phyloP scores from a whole-genome alignment of 768 basidiomycete genomes.

The Lactarius sp. region DNA sequence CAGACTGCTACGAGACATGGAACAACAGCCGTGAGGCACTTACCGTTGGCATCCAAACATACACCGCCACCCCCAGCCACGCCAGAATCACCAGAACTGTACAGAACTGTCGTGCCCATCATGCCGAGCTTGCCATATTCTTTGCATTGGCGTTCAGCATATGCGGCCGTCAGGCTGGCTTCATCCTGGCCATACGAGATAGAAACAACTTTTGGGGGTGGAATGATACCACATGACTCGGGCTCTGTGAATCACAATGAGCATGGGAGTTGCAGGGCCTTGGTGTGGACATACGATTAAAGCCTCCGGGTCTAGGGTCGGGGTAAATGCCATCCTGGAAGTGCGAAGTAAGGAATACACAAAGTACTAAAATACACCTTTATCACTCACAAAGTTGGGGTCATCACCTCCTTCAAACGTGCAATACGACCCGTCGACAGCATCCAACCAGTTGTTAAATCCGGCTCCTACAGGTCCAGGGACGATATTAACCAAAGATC shows the following conservation, averaged over 20 bases:
- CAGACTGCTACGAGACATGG: not conserved
- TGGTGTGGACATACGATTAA: constrained; percentile 31
- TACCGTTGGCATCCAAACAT: constrained; percentile 35
- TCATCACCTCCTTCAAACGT: constrained; percentile 19
- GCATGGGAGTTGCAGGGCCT: not conserved
- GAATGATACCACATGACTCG: constrained; percentile 36
- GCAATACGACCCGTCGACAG: constrained; percentile 23
- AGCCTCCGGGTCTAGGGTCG: constrained; percentile 33
- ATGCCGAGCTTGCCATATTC: constrained; percentile 46
- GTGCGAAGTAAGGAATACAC: not conserved
- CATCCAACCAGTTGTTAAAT: constrained; percentile 26
- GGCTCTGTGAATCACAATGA: constrained; percentile 24
- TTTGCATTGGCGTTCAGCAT: constrained; percentile 39
- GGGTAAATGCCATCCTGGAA: constrained; percentile 35
- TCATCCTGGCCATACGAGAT: constrained; percentile 40
- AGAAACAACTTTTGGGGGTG: constrained; percentile 38
- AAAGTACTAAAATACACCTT: not conserved
- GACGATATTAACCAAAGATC: not conserved
- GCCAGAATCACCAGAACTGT: constrained; percentile 42
- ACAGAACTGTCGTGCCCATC: constrained; percentile 41
- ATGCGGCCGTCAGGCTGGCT: constrained; percentile 31
- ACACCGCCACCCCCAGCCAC: constrained; percentile 36
- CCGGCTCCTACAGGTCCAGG: constrained; percentile 9
- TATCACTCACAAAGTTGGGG: not conserved
- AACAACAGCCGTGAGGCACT: not conserved